These are phyloP conservation scores for Dichotomopilus funicola DNA, from an alignment of 2,329 filamentous ascomycete genomes.

Conservation along the genomic window DNA sequence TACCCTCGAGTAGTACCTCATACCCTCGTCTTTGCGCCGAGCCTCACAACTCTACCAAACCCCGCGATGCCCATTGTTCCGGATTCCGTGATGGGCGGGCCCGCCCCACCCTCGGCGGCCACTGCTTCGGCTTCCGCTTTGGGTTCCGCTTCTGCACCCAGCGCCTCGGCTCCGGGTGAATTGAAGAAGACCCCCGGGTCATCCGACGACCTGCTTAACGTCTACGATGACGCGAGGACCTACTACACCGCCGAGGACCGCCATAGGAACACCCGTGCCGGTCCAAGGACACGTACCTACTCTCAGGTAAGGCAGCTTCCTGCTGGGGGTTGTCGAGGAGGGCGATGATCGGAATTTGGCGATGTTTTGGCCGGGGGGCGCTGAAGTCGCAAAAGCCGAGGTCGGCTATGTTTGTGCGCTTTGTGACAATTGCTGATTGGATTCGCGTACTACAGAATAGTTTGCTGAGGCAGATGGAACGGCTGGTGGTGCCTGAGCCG, in stretches of 20 bases:
- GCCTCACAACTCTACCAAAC: neutral
- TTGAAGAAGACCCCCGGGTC: conserved; percentile 28
- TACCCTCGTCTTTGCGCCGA: neutral
- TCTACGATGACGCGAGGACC: conserved; percentile 52
- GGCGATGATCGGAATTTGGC: no score
- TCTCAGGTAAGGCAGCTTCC: conserved; percentile 40
- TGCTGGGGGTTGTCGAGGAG: neutral
- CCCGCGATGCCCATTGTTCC: conserved; percentile 11
- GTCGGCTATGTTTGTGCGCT: no score
- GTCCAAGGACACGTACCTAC: conserved; percentile 48
- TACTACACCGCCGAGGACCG: conserved; percentile 54
- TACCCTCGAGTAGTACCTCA: neutral
- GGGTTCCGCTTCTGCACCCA: no score
- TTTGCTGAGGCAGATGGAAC: conserved; percentile 47
- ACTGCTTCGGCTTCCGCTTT: no score
- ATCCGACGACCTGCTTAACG: conserved; percentile 39
- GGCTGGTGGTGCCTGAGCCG: conserved; percentile 45
- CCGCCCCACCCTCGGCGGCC: conserved; percentile 7
- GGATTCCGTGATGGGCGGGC: conserved; percentile 13
- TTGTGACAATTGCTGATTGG: conserved; percentile 25
- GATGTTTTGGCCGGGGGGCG: no score
- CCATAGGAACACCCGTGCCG: conserved; percentile 40
- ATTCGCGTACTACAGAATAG: conserved; percentile 38
- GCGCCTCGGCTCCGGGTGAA: no score
- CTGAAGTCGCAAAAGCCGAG: no score